phyloP scores from a whole-genome alignment of 2,329 filamentous ascomycete genomes.

The Diplodia seriata region DNA sequence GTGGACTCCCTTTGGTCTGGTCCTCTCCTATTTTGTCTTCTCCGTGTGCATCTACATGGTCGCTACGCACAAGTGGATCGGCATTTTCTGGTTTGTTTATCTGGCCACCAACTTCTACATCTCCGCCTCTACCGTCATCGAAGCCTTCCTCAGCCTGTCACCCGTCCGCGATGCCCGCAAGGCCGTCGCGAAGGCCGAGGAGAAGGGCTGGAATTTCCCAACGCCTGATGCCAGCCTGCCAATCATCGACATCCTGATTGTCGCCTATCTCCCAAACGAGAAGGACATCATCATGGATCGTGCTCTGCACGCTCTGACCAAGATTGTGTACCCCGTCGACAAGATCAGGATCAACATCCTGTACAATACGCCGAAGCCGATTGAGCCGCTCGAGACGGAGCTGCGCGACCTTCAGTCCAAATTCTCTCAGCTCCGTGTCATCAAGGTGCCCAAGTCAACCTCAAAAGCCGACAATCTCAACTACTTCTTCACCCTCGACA shows the following conservation, averaged over 20 bases:
- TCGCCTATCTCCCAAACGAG: constrained; percentile 60
- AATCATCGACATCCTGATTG: constrained; percentile 56
- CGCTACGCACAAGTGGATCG: constrained; percentile 45
- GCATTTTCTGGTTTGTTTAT: constrained; percentile 55
- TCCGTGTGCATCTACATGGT: constrained; percentile 53
- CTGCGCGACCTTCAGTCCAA: constrained; percentile 48
- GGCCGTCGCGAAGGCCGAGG: constrained; percentile 46
- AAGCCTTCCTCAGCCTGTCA: constrained; percentile 51
- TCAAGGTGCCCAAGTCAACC: constrained; percentile 57
- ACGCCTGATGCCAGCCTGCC: constrained; percentile 51
- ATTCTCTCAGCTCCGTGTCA: constrained; percentile 52
- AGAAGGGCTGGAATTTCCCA: constrained; percentile 52
- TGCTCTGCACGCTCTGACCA: constrained; percentile 55
- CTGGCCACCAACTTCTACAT: constrained; percentile 55
- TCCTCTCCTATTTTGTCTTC: constrained; percentile 52
- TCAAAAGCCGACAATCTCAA: constrained; percentile 61
- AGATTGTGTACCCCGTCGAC: constrained; percentile 55
- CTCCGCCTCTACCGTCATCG: constrained; percentile 51
- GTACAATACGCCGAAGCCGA: constrained; percentile 58
- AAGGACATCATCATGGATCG: constrained; percentile 59
- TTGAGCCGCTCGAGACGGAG: constrained; percentile 55
- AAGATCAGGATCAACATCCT: constrained; percentile 57
- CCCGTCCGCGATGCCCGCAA: constrained; percentile 48
- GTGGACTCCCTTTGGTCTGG: constrained; percentile 53
- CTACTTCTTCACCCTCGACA: constrained; percentile 55